phyloP scores from a whole-genome alignment of 2,329 filamentous ascomycete genomes.

The Cadophora sp. region DNA sequence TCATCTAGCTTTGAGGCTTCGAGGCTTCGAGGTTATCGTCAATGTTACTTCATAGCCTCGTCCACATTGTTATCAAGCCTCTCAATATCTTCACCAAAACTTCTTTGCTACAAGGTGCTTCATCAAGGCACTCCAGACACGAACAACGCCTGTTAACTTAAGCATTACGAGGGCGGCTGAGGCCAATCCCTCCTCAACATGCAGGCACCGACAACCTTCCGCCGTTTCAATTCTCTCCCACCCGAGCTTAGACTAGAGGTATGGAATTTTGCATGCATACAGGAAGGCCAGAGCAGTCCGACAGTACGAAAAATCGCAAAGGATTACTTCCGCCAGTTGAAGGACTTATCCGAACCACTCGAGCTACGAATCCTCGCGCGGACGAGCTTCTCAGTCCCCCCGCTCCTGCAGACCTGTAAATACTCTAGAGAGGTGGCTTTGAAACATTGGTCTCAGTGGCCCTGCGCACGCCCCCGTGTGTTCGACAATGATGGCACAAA shows the following conservation, averaged over 20 bases:
- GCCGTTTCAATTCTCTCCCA: background rate
- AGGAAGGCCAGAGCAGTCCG: background rate
- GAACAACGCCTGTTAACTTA: too few species aligned
- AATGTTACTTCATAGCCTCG: too few species aligned
- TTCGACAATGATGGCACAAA: background rate
- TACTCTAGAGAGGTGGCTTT: background rate
- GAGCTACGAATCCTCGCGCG: constrained; percentile 12
- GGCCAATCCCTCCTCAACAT: too few species aligned
- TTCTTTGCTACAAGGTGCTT: too few species aligned
- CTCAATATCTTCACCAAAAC: too few species aligned
- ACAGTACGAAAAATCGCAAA: background rate
- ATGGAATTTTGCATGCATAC: background rate
- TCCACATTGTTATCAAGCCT: too few species aligned
- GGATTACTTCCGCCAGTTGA: background rate
- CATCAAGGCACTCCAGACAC: too few species aligned
- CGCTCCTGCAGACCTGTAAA: constrained; percentile 9
- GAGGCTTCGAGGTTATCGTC: too few species aligned
- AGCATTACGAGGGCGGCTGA: too few species aligned
- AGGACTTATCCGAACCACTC: background rate
- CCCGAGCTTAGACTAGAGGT: background rate
- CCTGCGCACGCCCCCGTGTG: background rate
- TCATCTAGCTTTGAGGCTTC: too few species aligned
- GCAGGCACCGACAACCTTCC: too few species aligned
- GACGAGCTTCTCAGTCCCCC: background rate
- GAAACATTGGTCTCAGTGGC: constrained; percentile 1